phyloP scores from a whole-genome alignment of 352 stramenopile genomes.

The Sclerospora graminicola region DNA sequence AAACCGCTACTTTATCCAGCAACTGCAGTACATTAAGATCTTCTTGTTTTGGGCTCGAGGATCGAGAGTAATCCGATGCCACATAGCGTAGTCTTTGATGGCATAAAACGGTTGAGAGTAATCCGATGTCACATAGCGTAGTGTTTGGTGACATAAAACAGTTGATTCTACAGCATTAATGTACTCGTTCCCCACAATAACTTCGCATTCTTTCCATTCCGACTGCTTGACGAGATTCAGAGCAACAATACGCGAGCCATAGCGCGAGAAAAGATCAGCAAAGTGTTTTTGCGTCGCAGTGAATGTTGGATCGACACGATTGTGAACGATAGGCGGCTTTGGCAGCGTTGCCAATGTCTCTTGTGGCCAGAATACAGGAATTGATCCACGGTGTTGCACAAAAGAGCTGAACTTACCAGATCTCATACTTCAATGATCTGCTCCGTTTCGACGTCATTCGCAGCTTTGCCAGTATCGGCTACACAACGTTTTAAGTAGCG shows the following conservation, averaged over 20 bases:
- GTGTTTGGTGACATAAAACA: conserved; percentile 76
- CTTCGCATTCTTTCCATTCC: no score
- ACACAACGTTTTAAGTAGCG: no score
- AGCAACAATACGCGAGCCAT: conserved; percentile 94
- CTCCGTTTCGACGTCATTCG: conserved; percentile 99
- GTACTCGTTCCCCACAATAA: conserved; percentile 96
- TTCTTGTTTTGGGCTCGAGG: conserved; percentile 86
- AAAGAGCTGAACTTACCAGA: no score
- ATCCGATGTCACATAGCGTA: conserved; percentile 95
- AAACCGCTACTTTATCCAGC: conserved; percentile 92
- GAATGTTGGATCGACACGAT: conserved; percentile 95
- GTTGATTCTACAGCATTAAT: conserved; percentile 96
- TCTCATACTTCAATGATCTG: conserved; percentile 91
- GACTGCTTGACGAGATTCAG: conserved; percentile 98
- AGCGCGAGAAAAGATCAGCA: conserved; percentile 91
- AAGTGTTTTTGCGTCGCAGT: conserved; percentile 90
- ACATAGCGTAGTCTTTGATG: conserved; percentile 90
- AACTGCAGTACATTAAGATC: conserved; percentile 89
- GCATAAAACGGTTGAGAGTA: conserved; percentile 96
- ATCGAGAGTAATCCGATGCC: conserved; percentile 91
- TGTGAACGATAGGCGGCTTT: conserved; percentile 96
- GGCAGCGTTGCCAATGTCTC: conserved; percentile 96
- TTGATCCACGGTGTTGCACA: no score
- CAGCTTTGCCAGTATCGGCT: no score
- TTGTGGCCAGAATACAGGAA: conserved; percentile 99